phyloP scores from a whole-genome alignment of 208 protist genomes.

The Sergeia podlipaevii region DNA sequence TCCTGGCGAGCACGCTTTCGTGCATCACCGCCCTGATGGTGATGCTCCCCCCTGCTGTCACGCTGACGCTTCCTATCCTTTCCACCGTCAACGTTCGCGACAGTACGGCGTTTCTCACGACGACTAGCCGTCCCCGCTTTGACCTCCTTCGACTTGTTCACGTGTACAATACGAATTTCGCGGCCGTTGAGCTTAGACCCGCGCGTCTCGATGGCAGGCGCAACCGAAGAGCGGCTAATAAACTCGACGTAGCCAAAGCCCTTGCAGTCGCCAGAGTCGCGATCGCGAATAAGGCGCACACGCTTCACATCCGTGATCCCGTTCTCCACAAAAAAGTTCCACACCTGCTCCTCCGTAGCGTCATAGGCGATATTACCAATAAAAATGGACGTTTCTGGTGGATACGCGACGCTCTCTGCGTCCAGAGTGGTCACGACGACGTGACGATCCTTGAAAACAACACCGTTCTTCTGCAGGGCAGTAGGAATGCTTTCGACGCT shows the following conservation, averaged over 20 bases:
- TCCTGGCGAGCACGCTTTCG: conserved; percentile 5
- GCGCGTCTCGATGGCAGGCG: conserved; percentile 56
- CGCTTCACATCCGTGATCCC: conserved; percentile 77
- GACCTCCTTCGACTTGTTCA: conserved; percentile 80
- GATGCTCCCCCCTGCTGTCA: not conserved
- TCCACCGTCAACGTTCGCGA: not conserved
- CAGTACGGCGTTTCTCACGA: conserved; percentile 51
- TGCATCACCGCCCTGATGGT: not conserved
- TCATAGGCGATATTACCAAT: conserved; percentile 87
- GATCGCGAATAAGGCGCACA: conserved; percentile 81
- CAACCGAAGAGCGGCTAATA: conserved; percentile 35
- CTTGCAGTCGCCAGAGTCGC: conserved; percentile 78
- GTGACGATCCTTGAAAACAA: conserved; percentile 76
- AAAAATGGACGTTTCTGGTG: conserved; percentile 86
- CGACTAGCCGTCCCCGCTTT: conserved; percentile 44
- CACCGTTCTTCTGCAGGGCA: conserved; percentile 51
- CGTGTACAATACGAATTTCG: conserved; percentile 81
- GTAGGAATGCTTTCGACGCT: conserved; percentile 23
- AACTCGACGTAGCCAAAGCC: conserved; percentile 93
- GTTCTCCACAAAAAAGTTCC: conserved; percentile 79
- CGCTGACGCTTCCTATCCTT: not conserved
- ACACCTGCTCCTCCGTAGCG: conserved; percentile 77
- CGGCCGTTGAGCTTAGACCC: conserved; percentile 65
- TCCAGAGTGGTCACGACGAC: conserved; percentile 80
- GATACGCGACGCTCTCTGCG: conserved; percentile 52